Evolutionary conservation across 2,329 filamentous ascomycete species (phyloP).

Genomic region (Alternaria consortialis): DNA sequence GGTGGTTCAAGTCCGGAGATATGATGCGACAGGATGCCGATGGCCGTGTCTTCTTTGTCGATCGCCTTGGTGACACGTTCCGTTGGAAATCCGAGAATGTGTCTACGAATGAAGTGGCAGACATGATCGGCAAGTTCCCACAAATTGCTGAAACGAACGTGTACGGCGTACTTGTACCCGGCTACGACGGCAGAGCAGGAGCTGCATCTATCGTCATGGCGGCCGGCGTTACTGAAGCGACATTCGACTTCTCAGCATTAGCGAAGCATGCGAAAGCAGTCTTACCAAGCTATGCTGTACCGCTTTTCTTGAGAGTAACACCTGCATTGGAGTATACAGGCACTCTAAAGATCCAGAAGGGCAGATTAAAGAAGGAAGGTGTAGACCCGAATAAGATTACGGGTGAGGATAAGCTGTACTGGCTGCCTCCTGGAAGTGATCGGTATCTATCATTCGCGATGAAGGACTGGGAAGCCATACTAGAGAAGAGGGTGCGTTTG

Average conservation of each 20-base stretch:
- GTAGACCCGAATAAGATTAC: constrained; percentile 55
- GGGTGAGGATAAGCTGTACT: constrained; percentile 52
- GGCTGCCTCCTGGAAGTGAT: constrained; percentile 48
- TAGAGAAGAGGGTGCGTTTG: constrained; percentile 38
- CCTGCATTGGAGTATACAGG: constrained; percentile 55
- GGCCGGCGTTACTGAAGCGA: constrained; percentile 40
- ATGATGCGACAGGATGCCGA: constrained; percentile 48
- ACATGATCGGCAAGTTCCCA: constrained; percentile 52
- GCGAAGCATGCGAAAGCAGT: constrained; percentile 50
- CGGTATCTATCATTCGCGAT: constrained; percentile 52
- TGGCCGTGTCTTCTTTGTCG: constrained; percentile 51
- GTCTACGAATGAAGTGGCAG: constrained; percentile 57
- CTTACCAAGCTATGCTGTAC: constrained; percentile 58
- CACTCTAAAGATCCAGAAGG: constrained; percentile 58
- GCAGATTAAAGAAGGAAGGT: constrained; percentile 53
- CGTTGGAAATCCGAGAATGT: constrained; percentile 58
- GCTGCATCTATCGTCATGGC: constrained; percentile 54
- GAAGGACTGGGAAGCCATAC: constrained; percentile 50
- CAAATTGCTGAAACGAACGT: constrained; percentile 56
- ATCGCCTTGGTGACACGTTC: constrained; percentile 52
- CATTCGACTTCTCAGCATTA: constrained; percentile 47
- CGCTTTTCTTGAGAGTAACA: constrained; percentile 55
- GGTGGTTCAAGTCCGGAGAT: constrained; percentile 52
- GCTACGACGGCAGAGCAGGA: constrained; percentile 57
- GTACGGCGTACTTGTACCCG: constrained; percentile 56